Evolutionary conservation across 192 early-diverging fungal genomes (phyloP).

Genomic region (Podila clonocystis): DNA sequence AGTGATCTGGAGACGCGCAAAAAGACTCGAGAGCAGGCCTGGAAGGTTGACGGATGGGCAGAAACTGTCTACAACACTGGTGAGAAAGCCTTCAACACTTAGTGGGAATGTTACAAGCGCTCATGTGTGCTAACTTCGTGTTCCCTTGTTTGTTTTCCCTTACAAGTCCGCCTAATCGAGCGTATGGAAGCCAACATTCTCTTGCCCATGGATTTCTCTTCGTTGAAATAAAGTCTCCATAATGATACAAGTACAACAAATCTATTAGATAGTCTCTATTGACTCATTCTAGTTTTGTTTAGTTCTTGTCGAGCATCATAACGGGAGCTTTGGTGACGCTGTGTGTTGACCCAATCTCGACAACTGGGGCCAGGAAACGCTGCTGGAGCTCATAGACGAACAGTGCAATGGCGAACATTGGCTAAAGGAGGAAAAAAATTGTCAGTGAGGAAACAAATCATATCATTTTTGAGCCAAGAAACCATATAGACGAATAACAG

Average conservation of each 20-base stretch:
- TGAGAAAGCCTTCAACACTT: conserved; percentile 23
- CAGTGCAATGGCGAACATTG: conserved; percentile 70
- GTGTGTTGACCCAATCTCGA: conserved; percentile 18
- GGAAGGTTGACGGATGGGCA: conserved; percentile 95
- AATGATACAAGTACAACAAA: neutral
- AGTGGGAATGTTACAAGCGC: no score
- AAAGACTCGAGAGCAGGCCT: conserved; percentile 88
- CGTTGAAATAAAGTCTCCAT: conserved; percentile 33
- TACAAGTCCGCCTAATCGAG: conserved; percentile 78
- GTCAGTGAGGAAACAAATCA: neutral
- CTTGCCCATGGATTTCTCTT: conserved; percentile 62
- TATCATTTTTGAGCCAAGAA: neutral
- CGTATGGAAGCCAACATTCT: conserved; percentile 86
- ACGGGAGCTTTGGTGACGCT: conserved; percentile 7
- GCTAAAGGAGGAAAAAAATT: conserved; percentile 8
- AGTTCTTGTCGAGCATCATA: conserved; percentile 37
- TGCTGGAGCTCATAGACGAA: conserved; percentile 79
- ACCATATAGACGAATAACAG: neutral
- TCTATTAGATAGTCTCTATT: no score
- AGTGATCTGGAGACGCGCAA: conserved; percentile 90
- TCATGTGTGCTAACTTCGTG: neutral
- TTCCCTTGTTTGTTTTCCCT: neutral
- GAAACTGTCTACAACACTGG: conserved; percentile 91
- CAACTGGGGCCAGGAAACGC: conserved; percentile 35
- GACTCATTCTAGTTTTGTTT: neutral